Evolutionary conservation across 106 monocot genomes (phyloP).

Genomic region (Acanthochlamys bracteata): DNA sequence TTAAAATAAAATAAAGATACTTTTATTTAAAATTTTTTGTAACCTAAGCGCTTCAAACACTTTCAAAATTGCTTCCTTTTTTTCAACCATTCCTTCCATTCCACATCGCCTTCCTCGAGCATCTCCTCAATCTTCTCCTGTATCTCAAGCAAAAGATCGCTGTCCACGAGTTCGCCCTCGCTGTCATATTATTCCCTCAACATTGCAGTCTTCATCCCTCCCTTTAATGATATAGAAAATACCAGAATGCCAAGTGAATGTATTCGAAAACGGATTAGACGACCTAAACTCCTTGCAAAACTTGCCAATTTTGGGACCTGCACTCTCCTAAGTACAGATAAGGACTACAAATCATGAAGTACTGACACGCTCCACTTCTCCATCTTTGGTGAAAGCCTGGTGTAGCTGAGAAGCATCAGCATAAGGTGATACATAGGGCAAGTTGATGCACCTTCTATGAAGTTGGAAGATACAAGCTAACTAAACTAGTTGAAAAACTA

Average conservation of each 20-base stretch:
- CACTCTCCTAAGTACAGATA: slow-evolving; percentile 49
- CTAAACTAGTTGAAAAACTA: too few relatives aligned
- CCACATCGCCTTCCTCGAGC: slow-evolving; percentile 57
- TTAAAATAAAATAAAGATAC: too few relatives aligned
- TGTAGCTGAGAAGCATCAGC: slow-evolving; percentile 23
- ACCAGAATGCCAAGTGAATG: slow-evolving; percentile 72
- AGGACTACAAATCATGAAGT: slow-evolving; percentile 72
- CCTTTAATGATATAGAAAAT: slow-evolving; percentile 90
- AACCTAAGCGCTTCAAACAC: too few relatives aligned
- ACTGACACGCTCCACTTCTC: slow-evolving; percentile 81
- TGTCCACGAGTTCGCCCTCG: slow-evolving; percentile 53
- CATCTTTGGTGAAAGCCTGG: slow-evolving; percentile 62
- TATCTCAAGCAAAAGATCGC: slow-evolving; percentile 69
- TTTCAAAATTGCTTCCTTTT: slow-evolving; percentile 30
- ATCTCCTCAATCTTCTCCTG: slow-evolving; percentile 73
- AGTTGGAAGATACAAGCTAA: too few relatives aligned
- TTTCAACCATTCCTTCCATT: slow-evolving; percentile 53
- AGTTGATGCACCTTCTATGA: slow-evolving; percentile 14
- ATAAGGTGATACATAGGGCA: slow-evolving; percentile 86
- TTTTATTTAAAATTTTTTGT: too few relatives aligned
- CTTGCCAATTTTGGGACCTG: slow-evolving; percentile 64
- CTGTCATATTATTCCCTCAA: slow-evolving; percentile 69
- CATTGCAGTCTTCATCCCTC: slow-evolving; percentile 84
- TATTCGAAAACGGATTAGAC: slow-evolving; percentile 68
- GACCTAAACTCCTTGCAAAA: slow-evolving; percentile 63